Percentiles rank a stretch among this genome's conserved stretches.
phyloP scores from a whole-genome alignment of 441 rosid species.

The Brassica hybrid region DNA sequence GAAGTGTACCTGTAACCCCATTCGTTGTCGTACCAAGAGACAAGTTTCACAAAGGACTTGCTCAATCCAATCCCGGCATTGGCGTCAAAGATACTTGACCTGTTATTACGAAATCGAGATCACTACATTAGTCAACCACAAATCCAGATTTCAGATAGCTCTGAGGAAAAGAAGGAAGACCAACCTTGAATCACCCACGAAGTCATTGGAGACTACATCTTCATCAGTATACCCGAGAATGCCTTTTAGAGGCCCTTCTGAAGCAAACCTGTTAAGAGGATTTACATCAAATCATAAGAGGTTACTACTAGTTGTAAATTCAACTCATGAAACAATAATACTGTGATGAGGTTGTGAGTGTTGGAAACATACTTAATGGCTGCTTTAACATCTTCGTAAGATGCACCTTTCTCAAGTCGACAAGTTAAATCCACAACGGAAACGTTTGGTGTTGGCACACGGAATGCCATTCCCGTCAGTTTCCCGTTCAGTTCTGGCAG shows the following conservation, averaged over 20 bases:
- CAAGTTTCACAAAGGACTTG: constrained; percentile 81
- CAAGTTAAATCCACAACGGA: constrained; percentile 99
- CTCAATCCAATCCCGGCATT: constrained; percentile 95
- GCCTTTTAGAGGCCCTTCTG: constrained; percentile 89
- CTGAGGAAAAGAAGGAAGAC: constrained; percentile 20
- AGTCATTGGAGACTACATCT: constrained; percentile 97
- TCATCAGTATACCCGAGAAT: constrained; percentile 98
- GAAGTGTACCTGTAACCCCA: constrained; percentile 95
- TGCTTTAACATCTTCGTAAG: constrained; percentile 94
- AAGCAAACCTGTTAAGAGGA: constrained; percentile 80
- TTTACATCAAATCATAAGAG: constrained; percentile 24
- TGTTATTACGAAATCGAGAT: constrained; percentile 35
- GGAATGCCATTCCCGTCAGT: constrained; percentile 99
- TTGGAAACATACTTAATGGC: constrained; percentile 71
- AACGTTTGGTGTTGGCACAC: constrained; percentile 96
- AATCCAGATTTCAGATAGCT: constrained; percentile 7
- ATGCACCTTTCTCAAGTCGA: constrained; percentile 91
- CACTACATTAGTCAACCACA: constrained; percentile 21
- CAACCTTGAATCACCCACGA: constrained; percentile 89
- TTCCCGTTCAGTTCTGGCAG: too few relatives aligned
- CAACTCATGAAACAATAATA: not conserved
- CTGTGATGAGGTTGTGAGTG: not conserved
- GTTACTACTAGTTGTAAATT: constrained; percentile 20
- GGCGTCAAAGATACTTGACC: constrained; percentile 98
- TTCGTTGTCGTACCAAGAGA: constrained; percentile 97